Evolutionary conservation across 2,329 filamentous ascomycete genomes (phyloP).

Genomic region (Talaromyces sp.): DNA sequence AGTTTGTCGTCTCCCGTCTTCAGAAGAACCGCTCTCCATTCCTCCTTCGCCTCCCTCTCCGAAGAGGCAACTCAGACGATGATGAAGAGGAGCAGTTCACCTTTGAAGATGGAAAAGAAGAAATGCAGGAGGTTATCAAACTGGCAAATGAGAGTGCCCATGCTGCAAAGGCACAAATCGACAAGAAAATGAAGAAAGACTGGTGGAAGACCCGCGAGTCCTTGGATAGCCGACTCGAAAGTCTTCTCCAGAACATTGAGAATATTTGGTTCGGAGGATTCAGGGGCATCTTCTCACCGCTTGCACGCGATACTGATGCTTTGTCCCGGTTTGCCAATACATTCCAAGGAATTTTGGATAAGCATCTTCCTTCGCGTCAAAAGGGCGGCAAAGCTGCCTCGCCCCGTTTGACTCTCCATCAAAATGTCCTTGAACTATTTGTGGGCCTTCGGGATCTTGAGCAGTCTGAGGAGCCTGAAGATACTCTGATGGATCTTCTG

Average conservation of each 20-base stretch:
- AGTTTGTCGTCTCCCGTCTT: constrained; percentile 87
- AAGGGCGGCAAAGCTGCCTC: constrained; percentile 59
- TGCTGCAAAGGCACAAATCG: constrained; percentile 68
- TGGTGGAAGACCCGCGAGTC: constrained; percentile 90
- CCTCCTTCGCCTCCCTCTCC: constrained; percentile 81
- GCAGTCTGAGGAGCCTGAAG: constrained; percentile 76
- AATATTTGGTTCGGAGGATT: constrained; percentile 95
- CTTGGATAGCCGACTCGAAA: constrained; percentile 74
- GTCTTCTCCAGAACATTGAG: constrained; percentile 82
- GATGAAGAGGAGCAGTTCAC: constrained; percentile 77
- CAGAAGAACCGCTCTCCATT: constrained; percentile 77
- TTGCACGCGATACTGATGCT: constrained; percentile 63
- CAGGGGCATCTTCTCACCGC: constrained; percentile 86
- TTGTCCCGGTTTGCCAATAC: constrained; percentile 75
- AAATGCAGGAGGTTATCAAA: constrained; percentile 80
- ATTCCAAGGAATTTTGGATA: constrained; percentile 78
- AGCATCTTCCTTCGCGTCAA: constrained; percentile 79
- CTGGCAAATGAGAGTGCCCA: constrained; percentile 84
- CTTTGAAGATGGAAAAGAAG: constrained; percentile 76
- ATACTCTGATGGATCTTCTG: constrained; percentile 85
- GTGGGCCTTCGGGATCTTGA: constrained; percentile 78
- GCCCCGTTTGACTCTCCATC: constrained; percentile 58
- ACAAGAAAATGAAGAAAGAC: constrained; percentile 72
- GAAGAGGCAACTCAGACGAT: constrained; percentile 78
- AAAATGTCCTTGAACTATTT: constrained; percentile 81